Evolutionary conservation across 176 grass and related monocot genomes (phyloP).

Genomic region (Lolium multiflorum): DNA sequence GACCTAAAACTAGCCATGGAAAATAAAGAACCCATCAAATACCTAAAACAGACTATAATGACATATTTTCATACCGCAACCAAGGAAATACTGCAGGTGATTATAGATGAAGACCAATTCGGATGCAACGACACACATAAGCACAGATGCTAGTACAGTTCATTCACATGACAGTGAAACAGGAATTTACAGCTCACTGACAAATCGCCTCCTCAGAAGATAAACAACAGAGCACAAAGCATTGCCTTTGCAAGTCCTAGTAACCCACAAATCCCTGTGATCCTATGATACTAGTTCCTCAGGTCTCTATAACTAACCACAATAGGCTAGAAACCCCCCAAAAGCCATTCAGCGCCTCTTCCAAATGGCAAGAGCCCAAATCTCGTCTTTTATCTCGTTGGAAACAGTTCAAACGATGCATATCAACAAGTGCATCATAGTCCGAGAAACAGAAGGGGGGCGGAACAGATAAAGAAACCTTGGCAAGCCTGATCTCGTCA

Average conservation of each 20-base stretch:
- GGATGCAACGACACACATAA: background rate
- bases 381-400: background rate
- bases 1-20: background rate
- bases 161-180: no score
- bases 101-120: background rate
- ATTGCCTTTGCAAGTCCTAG: background rate
- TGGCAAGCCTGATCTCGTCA: conserved; percentile 91
- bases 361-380: background rate
- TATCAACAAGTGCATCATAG: background rate
- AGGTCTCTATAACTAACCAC: background rate
- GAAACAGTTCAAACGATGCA: background rate
- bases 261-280: background rate
- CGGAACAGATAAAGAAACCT: conserved; percentile 51
- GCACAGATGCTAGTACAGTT: no score
- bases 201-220: background rate
- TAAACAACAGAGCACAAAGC: background rate
- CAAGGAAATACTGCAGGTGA: background rate
- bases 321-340: background rate
- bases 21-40: background rate
- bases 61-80: background rate
- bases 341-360: background rate
- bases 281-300: background rate
- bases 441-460: background rate
- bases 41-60: background rate
- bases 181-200: background rate